These are phyloP conservation scores for Fomitopsis serialis DNA, from an alignment of 768 basidiomycete genomes.

Conservation along the genomic window DNA sequence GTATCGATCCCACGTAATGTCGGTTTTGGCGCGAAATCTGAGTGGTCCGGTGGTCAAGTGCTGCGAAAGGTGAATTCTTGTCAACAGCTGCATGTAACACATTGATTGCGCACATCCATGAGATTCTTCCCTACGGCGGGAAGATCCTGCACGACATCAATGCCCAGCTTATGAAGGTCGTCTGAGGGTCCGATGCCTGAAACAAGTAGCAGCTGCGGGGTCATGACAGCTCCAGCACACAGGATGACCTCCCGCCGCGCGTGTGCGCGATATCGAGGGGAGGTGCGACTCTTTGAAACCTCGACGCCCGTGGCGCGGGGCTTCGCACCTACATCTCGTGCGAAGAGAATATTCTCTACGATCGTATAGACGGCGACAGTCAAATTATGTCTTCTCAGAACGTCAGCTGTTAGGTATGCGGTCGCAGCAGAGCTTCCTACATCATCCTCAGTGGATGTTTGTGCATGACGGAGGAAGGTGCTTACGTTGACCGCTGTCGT, in stretches of 20 bases:
- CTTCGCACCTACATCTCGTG: neutral
- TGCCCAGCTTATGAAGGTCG: constrained; percentile 11
- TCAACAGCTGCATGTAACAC: neutral
- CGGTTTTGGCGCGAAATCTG: constrained; percentile 39
- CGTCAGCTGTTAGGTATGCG: constrained; percentile 19
- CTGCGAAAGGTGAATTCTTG: constrained; percentile 42
- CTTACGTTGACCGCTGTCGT: constrained; percentile 14
- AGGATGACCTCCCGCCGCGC: constrained; percentile 15
- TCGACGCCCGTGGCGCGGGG: constrained; percentile 8
- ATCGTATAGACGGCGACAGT: constrained; percentile 13
- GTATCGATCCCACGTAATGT: constrained; percentile 55
- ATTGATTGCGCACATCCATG: constrained; percentile 11
- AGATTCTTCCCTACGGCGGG: constrained; percentile 23
- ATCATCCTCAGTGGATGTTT: too few relatives aligned
- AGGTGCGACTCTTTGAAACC: constrained; percentile 1
- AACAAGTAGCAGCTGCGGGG: constrained; percentile 18
- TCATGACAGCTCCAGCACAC: constrained; percentile 7
- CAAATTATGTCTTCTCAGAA: constrained; percentile 18
- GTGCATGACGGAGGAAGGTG: neutral
- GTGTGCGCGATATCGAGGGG: constrained; percentile 4
- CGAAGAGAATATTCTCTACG: constrained; percentile 15
- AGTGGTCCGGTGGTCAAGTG: constrained; percentile 38
- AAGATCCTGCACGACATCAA: constrained; percentile 14
- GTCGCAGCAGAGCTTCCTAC: constrained; percentile 20
- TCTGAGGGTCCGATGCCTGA: constrained; percentile 20